phyloP scores from a whole-genome alignment of 331 rosid genomes.

The Quercus tomentella region DNA sequence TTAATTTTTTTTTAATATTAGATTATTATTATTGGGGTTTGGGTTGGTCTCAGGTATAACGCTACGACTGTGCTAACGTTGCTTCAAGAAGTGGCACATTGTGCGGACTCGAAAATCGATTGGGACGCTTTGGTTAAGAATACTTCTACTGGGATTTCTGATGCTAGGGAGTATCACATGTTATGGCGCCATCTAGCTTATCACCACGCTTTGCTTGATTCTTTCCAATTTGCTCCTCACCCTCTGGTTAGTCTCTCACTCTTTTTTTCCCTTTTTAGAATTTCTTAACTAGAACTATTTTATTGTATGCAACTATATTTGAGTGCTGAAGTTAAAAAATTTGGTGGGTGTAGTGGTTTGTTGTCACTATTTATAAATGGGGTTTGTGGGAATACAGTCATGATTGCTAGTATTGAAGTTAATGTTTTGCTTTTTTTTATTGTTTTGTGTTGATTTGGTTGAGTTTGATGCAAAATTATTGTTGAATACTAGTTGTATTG shows the following conservation, averaged over 20 bases:
- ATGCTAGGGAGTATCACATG: slow-evolving; percentile 85
- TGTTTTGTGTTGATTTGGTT: not conserved
- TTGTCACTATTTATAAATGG: not conserved
- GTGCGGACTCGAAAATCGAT: slow-evolving; percentile 47
- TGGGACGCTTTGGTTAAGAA: slow-evolving; percentile 71
- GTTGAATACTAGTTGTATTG: not conserved
- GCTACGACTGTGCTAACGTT: slow-evolving; percentile 49
- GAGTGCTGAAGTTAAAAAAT: not conserved
- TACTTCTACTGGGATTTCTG: slow-evolving; percentile 74
- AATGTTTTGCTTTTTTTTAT: not conserved
- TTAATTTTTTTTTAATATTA: not conserved
- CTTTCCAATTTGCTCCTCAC: slow-evolving; percentile 33
- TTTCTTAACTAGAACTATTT: not conserved
- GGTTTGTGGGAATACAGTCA: not conserved
- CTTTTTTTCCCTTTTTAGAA: not conserved
- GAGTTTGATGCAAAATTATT: not conserved
- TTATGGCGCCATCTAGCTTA: slow-evolving; percentile 95
- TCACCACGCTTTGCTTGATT: slow-evolving; percentile 38
- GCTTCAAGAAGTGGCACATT: slow-evolving; percentile 62
- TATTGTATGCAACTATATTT: not conserved
- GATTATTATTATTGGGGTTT: not conserved
- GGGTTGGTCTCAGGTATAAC: slow-evolving; percentile 42
- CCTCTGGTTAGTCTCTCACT: slow-evolving; percentile 50
- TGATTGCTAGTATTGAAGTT: not conserved
- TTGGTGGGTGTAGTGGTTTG: not conserved